Percentiles rank a stretch among this genome's conserved stretches.
phyloP scores from a whole-genome alignment of 2,329 filamentous ascomycete species.

The Raffaelea arxii region DNA sequence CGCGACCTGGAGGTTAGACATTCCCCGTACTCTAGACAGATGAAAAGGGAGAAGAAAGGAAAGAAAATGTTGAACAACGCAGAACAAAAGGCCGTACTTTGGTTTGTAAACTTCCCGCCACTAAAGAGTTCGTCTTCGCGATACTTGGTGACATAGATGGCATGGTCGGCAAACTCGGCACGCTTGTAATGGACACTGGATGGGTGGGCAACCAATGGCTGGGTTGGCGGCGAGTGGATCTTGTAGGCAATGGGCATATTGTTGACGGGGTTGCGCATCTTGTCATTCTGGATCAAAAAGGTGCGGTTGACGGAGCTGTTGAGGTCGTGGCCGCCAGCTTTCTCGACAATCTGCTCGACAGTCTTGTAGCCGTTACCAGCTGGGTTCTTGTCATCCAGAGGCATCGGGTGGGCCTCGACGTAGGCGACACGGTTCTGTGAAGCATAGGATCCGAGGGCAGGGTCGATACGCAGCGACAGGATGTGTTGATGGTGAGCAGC shows the following conservation, averaged over 20 bases:
- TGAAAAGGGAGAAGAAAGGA: neutral
- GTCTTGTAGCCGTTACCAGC: neutral
- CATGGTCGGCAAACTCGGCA: neutral
- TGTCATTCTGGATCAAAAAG: constrained; percentile 38
- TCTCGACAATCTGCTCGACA: constrained; percentile 19
- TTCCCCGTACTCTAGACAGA: constrained; percentile 15
- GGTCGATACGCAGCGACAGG: neutral
- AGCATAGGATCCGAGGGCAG: neutral
- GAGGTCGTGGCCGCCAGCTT: constrained; percentile 33
- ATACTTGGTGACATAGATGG: neutral
- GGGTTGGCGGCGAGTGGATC: neutral
- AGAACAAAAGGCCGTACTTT: neutral
- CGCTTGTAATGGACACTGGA: neutral
- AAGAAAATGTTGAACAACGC: too few species aligned
- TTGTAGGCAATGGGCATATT: neutral
- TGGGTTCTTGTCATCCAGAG: neutral
- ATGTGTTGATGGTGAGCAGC: neutral
- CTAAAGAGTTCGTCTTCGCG: neutral
- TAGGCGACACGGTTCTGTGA: neutral
- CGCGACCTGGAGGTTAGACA: constrained; percentile 26
- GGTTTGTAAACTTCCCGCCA: neutral
- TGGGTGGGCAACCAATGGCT: neutral
- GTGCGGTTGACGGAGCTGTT: constrained; percentile 38
- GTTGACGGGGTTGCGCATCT: constrained; percentile 28
- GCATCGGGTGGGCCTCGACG: neutral